Conservation (phyloP, 345 rosid genomes). For the Pugionium cornutum region DNA sequence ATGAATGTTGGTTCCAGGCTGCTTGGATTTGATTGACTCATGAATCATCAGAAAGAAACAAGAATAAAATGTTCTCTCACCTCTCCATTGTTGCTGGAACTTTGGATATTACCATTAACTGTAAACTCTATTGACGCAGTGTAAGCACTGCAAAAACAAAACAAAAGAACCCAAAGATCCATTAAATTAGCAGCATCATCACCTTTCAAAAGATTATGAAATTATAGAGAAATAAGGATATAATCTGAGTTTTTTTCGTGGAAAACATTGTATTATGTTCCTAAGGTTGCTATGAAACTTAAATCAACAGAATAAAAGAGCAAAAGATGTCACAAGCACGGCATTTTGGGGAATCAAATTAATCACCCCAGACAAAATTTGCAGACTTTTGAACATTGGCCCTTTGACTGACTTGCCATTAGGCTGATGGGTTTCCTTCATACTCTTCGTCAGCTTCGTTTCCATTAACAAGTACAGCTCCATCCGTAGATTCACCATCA, state of each 20-base stretch:
- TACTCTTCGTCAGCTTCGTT: conserved; percentile 95
- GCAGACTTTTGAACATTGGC: conserved; percentile 64
- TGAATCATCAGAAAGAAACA: conserved; percentile 1
- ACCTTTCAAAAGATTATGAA: too few species aligned
- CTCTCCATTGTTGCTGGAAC: conserved; percentile 19
- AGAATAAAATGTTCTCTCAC: neutral
- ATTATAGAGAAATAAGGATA: too few species aligned
- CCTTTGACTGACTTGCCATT: conserved; percentile 64
- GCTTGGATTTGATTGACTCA: conserved; percentile 2
- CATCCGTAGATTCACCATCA: conserved; percentile 85
- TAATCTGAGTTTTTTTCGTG: too few species aligned
- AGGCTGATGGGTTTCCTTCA: conserved; percentile 95
- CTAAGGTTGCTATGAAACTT: conserved; percentile 14
- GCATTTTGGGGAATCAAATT: conserved; percentile 62
- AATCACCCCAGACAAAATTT: conserved; percentile 97
- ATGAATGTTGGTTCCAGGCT: conserved; percentile 15
- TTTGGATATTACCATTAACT: conserved; percentile 24
- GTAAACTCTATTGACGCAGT: conserved; percentile 51
- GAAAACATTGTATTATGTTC: conserved; percentile 11
- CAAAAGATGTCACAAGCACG: conserved; percentile 42
- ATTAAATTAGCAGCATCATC: too few species aligned
- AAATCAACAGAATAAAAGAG: too few species aligned
- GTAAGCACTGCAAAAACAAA: conserved; percentile 59
- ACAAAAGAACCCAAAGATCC: conserved; percentile 11
- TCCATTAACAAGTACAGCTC: conserved; percentile 88